Base-by-base conservation (phyloP, 805 yeast species). In the Suhomyces faveliae region DNA sequence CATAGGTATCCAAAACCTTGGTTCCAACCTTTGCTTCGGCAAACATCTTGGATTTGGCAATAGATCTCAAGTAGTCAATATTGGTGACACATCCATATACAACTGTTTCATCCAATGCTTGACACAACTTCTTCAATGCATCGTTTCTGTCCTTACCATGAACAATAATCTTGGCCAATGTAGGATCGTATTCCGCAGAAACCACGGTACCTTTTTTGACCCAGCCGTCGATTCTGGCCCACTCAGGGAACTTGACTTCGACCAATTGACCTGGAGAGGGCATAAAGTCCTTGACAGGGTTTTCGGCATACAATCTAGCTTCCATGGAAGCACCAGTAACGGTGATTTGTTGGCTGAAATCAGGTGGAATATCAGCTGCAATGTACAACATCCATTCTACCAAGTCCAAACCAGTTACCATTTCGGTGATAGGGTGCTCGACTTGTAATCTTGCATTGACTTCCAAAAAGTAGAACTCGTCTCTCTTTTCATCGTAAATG, bases 161-260 rank as follows among this genome's bases (percentile, higher is more conserved):
- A 25, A 94, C 98, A 68, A 92, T 92, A 58, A 94, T 91, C 71
- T 92, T 92, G 40, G 98, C 98, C 56, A 92, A 75, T 9, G 97
- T 89, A 42, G 98, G 98, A 68, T 91, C 99, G 66, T 89, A 92
- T 67, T 94, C 97, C 20, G 97, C 89, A 51, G 96, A 84, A 51
- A 92, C 74, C 30, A 77, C 82, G 10, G 97, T 85, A 54, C 99
- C 99, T 54, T 86, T 86, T 47, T 80, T 74, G 42, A 89, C 92
- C 98, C 99, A 94, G 11, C 94, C 85, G 63, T 92, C 99, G 53
- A 92, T 81, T 70, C 99, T 83, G 7, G 97, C 97, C 87, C 91
- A 87, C 19, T 72, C 67, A 2, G 99, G 98, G 76, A 91, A 94
- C 44, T 70, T 65, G 35, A 92, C 91, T 55, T 89, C 90, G 9